Conservation (phyloP, 306 rosid species). For the Quercus ilex region DNA sequence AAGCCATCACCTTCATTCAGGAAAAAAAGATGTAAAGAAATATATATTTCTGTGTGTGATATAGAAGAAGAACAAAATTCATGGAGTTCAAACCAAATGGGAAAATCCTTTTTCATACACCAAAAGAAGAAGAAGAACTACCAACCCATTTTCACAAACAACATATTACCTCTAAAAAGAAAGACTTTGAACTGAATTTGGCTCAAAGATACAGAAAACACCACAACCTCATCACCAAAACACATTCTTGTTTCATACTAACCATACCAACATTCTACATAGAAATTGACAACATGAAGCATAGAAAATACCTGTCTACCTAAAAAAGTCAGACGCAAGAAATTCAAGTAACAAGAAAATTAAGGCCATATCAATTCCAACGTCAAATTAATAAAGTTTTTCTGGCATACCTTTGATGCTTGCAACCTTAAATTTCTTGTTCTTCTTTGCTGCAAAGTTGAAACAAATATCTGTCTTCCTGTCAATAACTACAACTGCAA, state of each 20-base stretch:
- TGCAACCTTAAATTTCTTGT: conserved; percentile 3
- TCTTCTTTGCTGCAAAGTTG: conserved; percentile 14
- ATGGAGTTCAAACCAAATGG: conserved; percentile 19
- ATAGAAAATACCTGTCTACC: not conserved
- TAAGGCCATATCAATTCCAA: conserved; percentile 17
- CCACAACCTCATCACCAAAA: not conserved
- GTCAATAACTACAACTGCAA: not conserved
- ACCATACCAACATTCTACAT: not conserved
- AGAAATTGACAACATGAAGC: conserved; percentile 11
- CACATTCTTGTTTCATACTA: not conserved
- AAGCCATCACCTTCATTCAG: not conserved
- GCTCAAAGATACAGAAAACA: conserved; percentile 11
- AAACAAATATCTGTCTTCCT: conserved; percentile 13
- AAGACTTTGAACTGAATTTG: not conserved
- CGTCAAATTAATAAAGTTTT: conserved; percentile 8
- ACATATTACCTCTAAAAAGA: not conserved
- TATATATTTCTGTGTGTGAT: no score
- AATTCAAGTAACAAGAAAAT: conserved; percentile 12
- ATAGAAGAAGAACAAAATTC: not conserved
- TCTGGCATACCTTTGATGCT: not conserved
- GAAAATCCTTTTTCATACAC: not conserved
- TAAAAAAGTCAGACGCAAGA: not conserved
- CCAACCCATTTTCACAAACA: conserved; percentile 12
- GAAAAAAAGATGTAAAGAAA: not conserved
- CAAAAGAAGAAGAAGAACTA: not conserved